Percentiles rank a stretch among this genome's conserved stretches.
Evolutionary conservation across 2,329 filamentous ascomycete species (phyloP).

Genomic region (Fusarium euwallaceae): DNA sequence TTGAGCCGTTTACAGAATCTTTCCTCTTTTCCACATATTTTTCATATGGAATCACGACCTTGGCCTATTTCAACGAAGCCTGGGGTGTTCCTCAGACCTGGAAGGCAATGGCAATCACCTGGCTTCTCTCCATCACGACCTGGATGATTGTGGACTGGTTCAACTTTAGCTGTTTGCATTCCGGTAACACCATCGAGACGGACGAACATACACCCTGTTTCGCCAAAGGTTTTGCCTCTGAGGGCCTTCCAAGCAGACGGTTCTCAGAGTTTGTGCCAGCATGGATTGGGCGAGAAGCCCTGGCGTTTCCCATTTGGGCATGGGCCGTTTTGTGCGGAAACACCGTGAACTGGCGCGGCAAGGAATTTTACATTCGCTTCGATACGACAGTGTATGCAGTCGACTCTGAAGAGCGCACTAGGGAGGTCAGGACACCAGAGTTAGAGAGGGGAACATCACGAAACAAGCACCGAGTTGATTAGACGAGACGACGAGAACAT

Average conservation of each 20-base stretch:
- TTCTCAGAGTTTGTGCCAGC: slow-evolving; percentile 81
- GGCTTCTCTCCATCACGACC: slow-evolving; percentile 71
- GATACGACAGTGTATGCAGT: slow-evolving; percentile 81
- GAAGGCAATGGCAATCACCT: slow-evolving; percentile 73
- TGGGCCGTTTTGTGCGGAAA: slow-evolving; percentile 92
- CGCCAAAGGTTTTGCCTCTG: slow-evolving; percentile 62
- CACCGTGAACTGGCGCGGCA: slow-evolving; percentile 89
- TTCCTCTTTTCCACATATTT: slow-evolving; percentile 86
- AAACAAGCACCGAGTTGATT: slow-evolving; percentile 45
- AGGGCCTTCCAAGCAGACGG: slow-evolving; percentile 62
- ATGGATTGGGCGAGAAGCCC: slow-evolving; percentile 85
- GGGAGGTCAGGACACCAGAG: slow-evolving; percentile 38
- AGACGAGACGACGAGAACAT: slow-evolving; percentile 1
- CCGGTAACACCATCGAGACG: slow-evolving; percentile 75
- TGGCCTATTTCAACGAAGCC: slow-evolving; percentile 71
- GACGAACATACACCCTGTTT: slow-evolving; percentile 83
- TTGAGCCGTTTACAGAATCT: slow-evolving; percentile 93
- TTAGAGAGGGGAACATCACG: slow-evolving; percentile 42
- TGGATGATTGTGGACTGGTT: slow-evolving; percentile 86
- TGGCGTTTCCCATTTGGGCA: slow-evolving; percentile 90
- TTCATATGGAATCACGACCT: slow-evolving; percentile 80
- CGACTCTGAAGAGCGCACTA: slow-evolving; percentile 17
- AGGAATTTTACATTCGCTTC: slow-evolving; percentile 82
- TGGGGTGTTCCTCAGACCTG: slow-evolving; percentile 74
- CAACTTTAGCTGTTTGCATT: slow-evolving; percentile 81